phyloP scores from a whole-genome alignment of 306 rosid genomes.

The Trifolium subterraneum region DNA sequence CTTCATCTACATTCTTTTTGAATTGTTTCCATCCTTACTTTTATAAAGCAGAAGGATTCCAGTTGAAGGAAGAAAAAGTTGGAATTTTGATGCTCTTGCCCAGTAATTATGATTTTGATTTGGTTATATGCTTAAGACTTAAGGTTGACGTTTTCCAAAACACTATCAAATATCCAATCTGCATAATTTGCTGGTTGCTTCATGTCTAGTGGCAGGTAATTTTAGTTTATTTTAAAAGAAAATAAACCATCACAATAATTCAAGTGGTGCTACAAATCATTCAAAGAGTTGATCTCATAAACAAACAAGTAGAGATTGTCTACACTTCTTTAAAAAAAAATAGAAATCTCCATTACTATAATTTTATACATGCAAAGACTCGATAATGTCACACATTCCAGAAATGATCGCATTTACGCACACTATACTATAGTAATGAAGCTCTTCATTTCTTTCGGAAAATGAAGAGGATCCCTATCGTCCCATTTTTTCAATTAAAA shows the following conservation, averaged over 20 bases:
- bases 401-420: background rate
- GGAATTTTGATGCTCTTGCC: background rate
- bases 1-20: background rate
- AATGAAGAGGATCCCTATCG: background rate
- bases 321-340: background rate
- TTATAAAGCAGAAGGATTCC: background rate
- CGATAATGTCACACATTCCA: background rate
- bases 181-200: background rate
- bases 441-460: background rate
- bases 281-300: background rate
- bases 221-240: background rate
- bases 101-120: background rate
- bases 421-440: background rate
- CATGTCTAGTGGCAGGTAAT: background rate
- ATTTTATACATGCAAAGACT: background rate
- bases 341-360: background rate
- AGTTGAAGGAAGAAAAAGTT: slow-evolving; percentile 25
- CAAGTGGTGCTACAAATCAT: background rate
- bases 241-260: background rate
- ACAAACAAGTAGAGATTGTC: background rate
- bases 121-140: background rate
- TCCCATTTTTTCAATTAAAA: background rate
- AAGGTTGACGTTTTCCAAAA: background rate
- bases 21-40: background rate
- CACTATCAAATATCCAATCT: background rate